Evolutionary conservation across 2,329 filamentous ascomycete species (phyloP).

Genomic region (Diaporthe amygdali): DNA sequence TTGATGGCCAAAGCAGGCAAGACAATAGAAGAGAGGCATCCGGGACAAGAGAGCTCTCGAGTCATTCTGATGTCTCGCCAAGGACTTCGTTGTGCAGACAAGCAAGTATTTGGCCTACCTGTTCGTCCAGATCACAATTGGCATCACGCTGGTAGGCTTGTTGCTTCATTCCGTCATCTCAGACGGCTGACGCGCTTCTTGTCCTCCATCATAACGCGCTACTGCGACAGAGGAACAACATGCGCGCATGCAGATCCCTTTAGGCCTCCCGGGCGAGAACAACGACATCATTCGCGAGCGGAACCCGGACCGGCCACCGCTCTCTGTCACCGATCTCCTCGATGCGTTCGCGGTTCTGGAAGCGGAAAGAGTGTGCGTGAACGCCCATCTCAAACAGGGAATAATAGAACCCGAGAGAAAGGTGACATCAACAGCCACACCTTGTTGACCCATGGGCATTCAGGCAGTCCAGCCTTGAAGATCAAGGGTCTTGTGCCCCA

Average conservation of each 20-base stretch:
- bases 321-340: background rate
- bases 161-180: background rate
- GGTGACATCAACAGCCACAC: slow-evolving; percentile 16
- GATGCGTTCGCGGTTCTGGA: background rate
- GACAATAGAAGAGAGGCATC: background rate
- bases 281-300: background rate
- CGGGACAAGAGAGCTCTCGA: background rate
- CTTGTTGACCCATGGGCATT: background rate
- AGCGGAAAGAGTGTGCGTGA: background rate
- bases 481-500: background rate
- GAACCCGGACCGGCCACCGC: background rate
- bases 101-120: background rate
- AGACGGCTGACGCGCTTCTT: background rate
- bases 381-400: slow-evolving; percentile 6
- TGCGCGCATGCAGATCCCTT: background rate
- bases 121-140: background rate
- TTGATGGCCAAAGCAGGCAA: background rate
- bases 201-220: background rate
- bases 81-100: background rate
- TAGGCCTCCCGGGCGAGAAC: background rate
- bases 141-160: background rate
- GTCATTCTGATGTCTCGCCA: background rate
- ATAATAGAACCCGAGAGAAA: background rate
- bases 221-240: background rate
- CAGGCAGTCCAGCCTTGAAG: background rate